Percentiles rank a stretch among this genome's conserved stretches.
phyloP scores from a whole-genome alignment of 768 basidiomycete species.

The Mycena galopus region DNA sequence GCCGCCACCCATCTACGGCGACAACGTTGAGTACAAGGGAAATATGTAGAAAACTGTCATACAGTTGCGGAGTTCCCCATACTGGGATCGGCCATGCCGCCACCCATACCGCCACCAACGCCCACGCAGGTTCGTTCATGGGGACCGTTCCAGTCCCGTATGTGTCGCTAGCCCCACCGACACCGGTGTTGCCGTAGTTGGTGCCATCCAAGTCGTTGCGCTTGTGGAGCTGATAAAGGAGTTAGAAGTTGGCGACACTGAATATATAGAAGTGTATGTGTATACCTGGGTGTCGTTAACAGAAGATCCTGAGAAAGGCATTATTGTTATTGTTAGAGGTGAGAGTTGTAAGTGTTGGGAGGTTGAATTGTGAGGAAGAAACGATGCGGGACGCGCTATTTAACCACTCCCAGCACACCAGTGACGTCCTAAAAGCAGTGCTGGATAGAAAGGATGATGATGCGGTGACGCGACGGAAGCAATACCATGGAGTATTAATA shows the following conservation, averaged over 20 bases:
- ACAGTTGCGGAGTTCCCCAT: constrained; percentile 11
- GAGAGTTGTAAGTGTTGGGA: background rate
- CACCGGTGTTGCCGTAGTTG: background rate
- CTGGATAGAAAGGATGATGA: background rate
- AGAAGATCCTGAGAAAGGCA: constrained; percentile 25
- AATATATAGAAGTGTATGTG: too few species aligned
- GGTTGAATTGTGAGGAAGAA: background rate
- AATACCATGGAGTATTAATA: background rate
- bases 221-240: constrained; percentile 18
- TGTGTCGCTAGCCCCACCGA: constrained; percentile 1
- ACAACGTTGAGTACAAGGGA: background rate
- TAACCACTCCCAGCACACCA: constrained; percentile 13
- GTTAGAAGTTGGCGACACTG: background rate
- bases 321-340: constrained; percentile 1
- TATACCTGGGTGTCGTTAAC: constrained; percentile 15
- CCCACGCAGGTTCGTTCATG: background rate
- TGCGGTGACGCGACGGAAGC: background rate
- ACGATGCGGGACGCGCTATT: background rate
- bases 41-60: background rate
- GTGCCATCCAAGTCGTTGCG: background rate
- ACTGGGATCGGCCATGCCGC: constrained; percentile 6
- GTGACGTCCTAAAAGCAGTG: constrained; percentile 13
- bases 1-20: background rate
- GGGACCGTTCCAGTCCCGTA: too few species aligned
- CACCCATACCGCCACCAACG: background rate